Base-by-base conservation (phyloP, 2,329 filamentous ascomycete species). In the Dactylonectria estremocensis region DNA sequence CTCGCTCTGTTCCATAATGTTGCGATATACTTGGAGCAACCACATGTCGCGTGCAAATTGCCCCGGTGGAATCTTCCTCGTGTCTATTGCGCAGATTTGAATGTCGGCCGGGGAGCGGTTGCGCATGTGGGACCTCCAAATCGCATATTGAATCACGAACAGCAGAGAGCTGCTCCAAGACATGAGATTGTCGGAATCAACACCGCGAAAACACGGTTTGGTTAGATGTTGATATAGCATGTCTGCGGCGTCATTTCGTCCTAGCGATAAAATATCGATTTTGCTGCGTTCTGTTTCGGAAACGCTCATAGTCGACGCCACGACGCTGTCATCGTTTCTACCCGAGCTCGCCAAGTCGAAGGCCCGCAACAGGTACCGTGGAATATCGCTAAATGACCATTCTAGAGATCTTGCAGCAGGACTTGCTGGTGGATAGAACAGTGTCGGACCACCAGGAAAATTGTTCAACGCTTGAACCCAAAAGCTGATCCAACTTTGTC, bases 291-390 rank as follows among this genome's bases (percentile, higher is more conserved):
- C n/a, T 37, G 28, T 9, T 13, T 8, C n/a, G 24, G n/a, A 20
- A 2, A 45, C 14, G 6, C 31, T n/a, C 59, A 62, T 62, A 28
- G 35, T 46, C 14, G 59, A 62, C 22, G 49, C 50, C 40, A 62
- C 37, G 3, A 48, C 35, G 11, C 11, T 18, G n/a, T 28, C 40
- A 48, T 62, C 43, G 18, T 54, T 62, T 9, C 5, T 14, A 3
- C 59, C 59, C 40, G 49, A 62, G 48, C 50, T 62, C 14, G 48
- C 46, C 14, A 13, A 48, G 40, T 62, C 59, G 40, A 55, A 62
- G 3, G 14, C 59, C n/a, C 59, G 37, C 22, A 62, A 62, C 11
- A 62, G 16, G 8, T 62, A 62, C 20, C 24, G 49, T 14, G 49
- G 59, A 3, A 48, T 33, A 18, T 48, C 18, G 5, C 16, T 4